A percentile compares a stretch with the other conserved stretches of the same genome.
Conservation (phyloP, 2,329 filamentous ascomycete species). For the Orbilia javanica region DNA sequence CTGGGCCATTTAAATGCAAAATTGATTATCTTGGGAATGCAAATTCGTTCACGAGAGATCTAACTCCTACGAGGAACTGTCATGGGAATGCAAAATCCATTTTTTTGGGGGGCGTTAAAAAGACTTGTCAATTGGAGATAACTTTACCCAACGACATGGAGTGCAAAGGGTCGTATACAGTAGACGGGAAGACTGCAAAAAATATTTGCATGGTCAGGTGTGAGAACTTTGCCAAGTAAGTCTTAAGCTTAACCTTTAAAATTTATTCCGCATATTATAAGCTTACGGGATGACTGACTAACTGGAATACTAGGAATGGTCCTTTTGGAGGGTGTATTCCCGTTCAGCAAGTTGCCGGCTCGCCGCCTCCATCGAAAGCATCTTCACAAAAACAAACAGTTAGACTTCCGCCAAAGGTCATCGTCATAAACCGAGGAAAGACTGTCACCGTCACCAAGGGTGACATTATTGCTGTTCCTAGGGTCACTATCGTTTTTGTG, state of each 20-base stretch:
- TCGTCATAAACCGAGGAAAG: not conserved
- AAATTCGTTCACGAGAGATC: not conserved
- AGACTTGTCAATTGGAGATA: constrained; percentile 1
- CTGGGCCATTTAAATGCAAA: not conserved
- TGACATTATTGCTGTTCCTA: too few species aligned
- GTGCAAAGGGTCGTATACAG: not conserved
- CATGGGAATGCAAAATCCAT: not conserved
- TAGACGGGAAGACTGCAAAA: not conserved
- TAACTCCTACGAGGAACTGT: not conserved
- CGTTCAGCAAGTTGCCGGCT: constrained; percentile 3
- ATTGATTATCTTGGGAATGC: not conserved
- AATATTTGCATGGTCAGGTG: constrained; percentile 8
- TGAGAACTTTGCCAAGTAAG: constrained; percentile 5
- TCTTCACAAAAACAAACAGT: not conserved
- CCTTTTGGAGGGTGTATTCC: constrained; percentile 11
- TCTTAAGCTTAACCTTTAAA: too few species aligned
- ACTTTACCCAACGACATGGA: not conserved
- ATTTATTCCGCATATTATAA: too few species aligned
- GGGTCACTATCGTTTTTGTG: not conserved
- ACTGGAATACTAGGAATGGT: not conserved
- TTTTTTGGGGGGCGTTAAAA: not conserved
- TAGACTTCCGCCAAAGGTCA: not conserved
- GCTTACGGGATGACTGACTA: too few species aligned
- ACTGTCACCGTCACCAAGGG: not conserved
- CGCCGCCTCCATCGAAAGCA: not conserved